Percentiles rank a stretch among this genome's conserved stretches.
Evolutionary conservation across 2,329 filamentous ascomycete genomes (phyloP).

Genomic region (Calonectria pteridis): DNA sequence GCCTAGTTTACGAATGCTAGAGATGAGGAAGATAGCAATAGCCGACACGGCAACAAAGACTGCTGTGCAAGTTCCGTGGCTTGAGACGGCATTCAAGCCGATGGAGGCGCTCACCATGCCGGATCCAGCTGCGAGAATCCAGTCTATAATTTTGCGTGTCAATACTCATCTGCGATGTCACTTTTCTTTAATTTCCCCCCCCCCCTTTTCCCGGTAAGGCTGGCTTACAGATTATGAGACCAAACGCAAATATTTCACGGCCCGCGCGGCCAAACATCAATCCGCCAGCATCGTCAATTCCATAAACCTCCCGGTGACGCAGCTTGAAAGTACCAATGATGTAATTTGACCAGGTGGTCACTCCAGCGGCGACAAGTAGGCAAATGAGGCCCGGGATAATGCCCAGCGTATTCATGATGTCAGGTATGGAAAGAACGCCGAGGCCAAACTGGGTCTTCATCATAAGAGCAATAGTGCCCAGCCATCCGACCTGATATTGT

Average conservation of each 20-base stretch:
- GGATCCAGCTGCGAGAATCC: slow-evolving; percentile 25
- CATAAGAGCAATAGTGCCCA: slow-evolving; percentile 58
- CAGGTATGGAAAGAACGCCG: slow-evolving; percentile 60
- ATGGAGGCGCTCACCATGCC: slow-evolving; percentile 52
- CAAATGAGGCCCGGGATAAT: slow-evolving; percentile 60
- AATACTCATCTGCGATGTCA: neutral
- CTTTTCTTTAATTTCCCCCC: neutral
- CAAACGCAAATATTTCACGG: slow-evolving; percentile 53
- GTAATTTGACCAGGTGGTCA: slow-evolving; percentile 62
- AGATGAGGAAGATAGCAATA: slow-evolving; percentile 45
- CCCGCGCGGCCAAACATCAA: slow-evolving; percentile 61
- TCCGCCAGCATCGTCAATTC: slow-evolving; percentile 63
- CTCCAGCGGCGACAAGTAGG: slow-evolving; percentile 52
- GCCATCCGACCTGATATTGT: slow-evolving; percentile 51
- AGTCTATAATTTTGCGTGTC: neutral
- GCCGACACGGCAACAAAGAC: slow-evolving; percentile 54
- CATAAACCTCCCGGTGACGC: slow-evolving; percentile 62
- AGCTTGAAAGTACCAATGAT: slow-evolving; percentile 65
- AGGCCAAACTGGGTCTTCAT: slow-evolving; percentile 60
- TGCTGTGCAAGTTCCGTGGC: slow-evolving; percentile 55
- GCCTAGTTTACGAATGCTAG: slow-evolving; percentile 49
- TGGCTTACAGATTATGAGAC: slow-evolving; percentile 50
- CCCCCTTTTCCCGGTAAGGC: too few species aligned
- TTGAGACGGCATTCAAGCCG: slow-evolving; percentile 55
- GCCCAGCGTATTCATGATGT: slow-evolving; percentile 58